Conservation (phyloP, 2,329 filamentous ascomycete species). For the Ophiobolus disseminans region DNA sequence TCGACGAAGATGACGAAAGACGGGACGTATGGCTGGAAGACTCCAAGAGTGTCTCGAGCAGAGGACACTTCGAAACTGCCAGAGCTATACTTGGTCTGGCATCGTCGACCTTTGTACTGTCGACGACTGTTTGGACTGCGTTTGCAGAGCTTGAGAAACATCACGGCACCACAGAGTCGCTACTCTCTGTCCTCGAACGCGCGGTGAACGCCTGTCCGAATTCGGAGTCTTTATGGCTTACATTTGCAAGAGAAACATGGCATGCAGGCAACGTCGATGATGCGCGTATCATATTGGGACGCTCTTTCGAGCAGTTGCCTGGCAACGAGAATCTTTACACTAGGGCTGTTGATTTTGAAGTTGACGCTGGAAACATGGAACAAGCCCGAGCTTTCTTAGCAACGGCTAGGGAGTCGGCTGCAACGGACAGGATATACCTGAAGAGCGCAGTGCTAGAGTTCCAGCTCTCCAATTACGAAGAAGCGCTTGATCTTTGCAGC, state of each 20-base stretch:
- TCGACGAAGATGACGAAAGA: constrained; percentile 95
- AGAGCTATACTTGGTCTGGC: constrained; percentile 93
- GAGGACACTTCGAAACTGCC: constrained; percentile 87
- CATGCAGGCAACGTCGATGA: constrained; percentile 86
- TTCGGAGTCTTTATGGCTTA: constrained; percentile 92
- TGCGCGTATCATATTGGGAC: constrained; percentile 81
- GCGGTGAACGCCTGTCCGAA: constrained; percentile 92
- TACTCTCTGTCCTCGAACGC: constrained; percentile 88
- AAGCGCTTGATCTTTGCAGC: constrained; percentile 84
- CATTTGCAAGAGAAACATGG: constrained; percentile 95
- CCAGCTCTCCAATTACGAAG: constrained; percentile 78
- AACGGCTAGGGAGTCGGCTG: constrained; percentile 84
- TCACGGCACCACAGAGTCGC: constrained; percentile 81
- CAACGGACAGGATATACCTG: constrained; percentile 96
- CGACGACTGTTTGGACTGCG: constrained; percentile 86
- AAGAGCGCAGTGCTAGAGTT: constrained; percentile 94
- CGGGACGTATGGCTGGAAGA: constrained; percentile 97
- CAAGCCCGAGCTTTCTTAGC: constrained; percentile 82
- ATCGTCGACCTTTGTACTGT: constrained; percentile 86
- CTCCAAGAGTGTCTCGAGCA: constrained; percentile 78
- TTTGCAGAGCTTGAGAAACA: constrained; percentile 90
- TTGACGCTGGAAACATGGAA: constrained; percentile 82
- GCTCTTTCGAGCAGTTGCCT: constrained; percentile 92
- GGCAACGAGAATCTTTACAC: constrained; percentile 99
- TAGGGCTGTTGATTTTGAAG: constrained; percentile 93